Conservation (phyloP, 179 eudicot genomes). For the Camellia oleifera region DNA sequence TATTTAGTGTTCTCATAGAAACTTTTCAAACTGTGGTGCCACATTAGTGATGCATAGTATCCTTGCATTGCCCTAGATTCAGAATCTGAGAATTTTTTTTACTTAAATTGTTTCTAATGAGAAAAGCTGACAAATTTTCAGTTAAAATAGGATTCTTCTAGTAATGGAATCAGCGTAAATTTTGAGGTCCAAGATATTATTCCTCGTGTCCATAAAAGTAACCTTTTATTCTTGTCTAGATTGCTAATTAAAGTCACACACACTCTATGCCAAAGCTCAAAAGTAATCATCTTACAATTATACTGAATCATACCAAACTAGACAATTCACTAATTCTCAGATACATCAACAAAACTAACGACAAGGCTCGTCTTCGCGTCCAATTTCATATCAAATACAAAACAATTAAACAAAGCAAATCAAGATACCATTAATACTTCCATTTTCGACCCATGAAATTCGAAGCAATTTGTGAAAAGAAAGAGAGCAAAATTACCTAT, state of each 20-base stretch:
- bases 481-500: constrained; percentile 38
- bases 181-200: not conserved
- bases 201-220: not conserved
- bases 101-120: not conserved
- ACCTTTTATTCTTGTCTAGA: not conserved
- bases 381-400: not conserved
- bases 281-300: not conserved
- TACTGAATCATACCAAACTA: not conserved
- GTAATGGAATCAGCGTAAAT: not conserved
- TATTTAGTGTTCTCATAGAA: not conserved
- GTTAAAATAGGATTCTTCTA: too few relatives aligned
- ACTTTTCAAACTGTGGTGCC: not conserved
- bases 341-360: not conserved
- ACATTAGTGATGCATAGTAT: not conserved
- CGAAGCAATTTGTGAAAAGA: not conserved
- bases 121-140: constrained; percentile 1
- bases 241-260: not conserved
- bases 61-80: not conserved
- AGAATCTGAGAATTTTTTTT: not conserved
- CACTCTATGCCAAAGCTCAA: not conserved
- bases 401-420: not conserved
- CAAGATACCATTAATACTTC: not conserved
- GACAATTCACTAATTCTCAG: not conserved
- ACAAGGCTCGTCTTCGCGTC: not conserved
- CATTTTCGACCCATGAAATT: not conserved